Percentiles rank a stretch among this genome's conserved stretches.
Evolutionary conservation across 2,329 filamentous ascomycete species (phyloP).

Genomic region (Sporothrix pseudoabietina): DNA sequence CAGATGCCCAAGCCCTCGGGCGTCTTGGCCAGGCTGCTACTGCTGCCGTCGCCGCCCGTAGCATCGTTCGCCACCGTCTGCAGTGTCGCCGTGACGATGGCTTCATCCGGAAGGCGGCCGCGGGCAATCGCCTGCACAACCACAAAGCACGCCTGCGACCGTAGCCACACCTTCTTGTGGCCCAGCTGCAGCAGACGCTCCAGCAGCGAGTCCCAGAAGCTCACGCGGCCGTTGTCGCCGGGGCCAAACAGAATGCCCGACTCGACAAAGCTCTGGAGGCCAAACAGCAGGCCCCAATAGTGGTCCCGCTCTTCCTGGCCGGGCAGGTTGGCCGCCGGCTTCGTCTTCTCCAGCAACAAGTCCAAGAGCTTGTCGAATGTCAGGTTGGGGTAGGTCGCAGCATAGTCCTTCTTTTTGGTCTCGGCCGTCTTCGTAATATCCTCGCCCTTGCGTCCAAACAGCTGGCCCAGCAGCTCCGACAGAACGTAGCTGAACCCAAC

Average conservation of each 20-base stretch:
- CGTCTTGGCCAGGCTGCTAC: constrained; percentile 67
- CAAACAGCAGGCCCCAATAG: constrained; percentile 82
- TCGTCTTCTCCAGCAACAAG: constrained; percentile 59
- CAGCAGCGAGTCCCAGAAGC: constrained; percentile 67
- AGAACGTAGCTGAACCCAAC: constrained; percentile 88
- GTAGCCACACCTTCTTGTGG: constrained; percentile 83
- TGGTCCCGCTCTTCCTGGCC: constrained; percentile 83
- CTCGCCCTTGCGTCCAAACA: constrained; percentile 57
- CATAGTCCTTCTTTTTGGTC: constrained; percentile 39
- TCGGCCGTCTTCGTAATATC: background rate
- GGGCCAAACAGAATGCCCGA: constrained; percentile 68
- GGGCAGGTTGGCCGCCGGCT: constrained; percentile 55
- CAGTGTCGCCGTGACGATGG: constrained; percentile 61
- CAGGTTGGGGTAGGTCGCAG: constrained; percentile 54
- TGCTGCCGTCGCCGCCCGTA: constrained; percentile 39
- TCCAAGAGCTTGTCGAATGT: constrained; percentile 59
- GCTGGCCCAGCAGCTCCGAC: constrained; percentile 74
- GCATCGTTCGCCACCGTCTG: constrained; percentile 56
- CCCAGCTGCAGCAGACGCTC: constrained; percentile 72
- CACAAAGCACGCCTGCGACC: constrained; percentile 83
- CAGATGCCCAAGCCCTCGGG: constrained; percentile 89
- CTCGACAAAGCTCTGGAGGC: constrained; percentile 81
- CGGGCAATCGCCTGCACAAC: constrained; percentile 68
- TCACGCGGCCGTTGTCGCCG: constrained; percentile 19
- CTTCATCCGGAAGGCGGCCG: constrained; percentile 57